Percentiles rank a stretch among this genome's conserved stretches.
Conservation (phyloP, 192 early-diverging fungal species). For the Umbelopsis ramanniana region DNA sequence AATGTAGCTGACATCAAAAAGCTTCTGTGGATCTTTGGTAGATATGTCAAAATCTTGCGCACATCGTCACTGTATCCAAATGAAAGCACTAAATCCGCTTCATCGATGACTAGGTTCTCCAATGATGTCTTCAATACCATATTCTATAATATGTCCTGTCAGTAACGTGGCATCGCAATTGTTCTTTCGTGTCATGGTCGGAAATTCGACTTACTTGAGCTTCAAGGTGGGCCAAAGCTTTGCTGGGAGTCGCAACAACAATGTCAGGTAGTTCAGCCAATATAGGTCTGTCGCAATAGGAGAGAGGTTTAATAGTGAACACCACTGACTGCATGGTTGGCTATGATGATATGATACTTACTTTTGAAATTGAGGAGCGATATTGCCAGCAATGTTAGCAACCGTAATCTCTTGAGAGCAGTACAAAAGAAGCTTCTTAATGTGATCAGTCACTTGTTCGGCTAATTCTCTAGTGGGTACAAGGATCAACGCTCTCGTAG, state of each 20-base stretch:
- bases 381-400: slow-evolving; percentile 68
- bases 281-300: slow-evolving; percentile 60
- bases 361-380: slow-evolving; percentile 58
- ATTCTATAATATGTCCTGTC: slow-evolving; percentile 24
- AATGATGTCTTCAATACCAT: slow-evolving; percentile 60
- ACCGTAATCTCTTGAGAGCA: slow-evolving; percentile 66
- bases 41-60: slow-evolving; percentile 66
- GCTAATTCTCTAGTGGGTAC: slow-evolving; percentile 97
- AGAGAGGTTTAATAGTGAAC: background rate
- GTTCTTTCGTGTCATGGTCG: no score
- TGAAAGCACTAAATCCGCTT: slow-evolving; percentile 92
- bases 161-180: no score
- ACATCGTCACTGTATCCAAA: slow-evolving; percentile 95
- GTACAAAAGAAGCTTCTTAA: slow-evolving; percentile 76
- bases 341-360: slow-evolving; percentile 26
- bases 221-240: slow-evolving; percentile 77
- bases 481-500: slow-evolving; percentile 71
- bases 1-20: slow-evolving; percentile 96
- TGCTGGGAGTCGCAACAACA: slow-evolving; percentile 86
- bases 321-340: background rate
- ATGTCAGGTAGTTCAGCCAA: slow-evolving; percentile 87
- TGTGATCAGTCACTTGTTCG: slow-evolving; percentile 83
- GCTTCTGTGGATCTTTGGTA: slow-evolving; percentile 90
- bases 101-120: slow-evolving; percentile 92
- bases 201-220: slow-evolving; percentile 46